phyloP scores from a whole-genome alignment of 768 basidiomycete genomes.

The Tylopilus balloui region DNA sequence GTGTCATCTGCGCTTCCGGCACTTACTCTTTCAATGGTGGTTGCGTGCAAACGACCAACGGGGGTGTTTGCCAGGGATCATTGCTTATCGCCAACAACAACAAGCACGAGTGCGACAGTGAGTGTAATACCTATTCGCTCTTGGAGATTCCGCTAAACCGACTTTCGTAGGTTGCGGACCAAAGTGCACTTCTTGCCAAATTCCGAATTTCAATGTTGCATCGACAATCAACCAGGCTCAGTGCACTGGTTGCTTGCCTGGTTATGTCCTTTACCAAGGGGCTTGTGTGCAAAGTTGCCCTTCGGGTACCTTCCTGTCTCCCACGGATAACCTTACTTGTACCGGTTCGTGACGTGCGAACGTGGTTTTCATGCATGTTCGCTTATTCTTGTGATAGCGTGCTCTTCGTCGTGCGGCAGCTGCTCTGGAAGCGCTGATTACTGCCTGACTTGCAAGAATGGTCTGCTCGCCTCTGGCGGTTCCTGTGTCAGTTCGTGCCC shows the following conservation, averaged over 20 bases:
- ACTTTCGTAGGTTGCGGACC: conserved; percentile 65
- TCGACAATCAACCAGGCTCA: conserved; percentile 63
- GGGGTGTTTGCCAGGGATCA: conserved; percentile 72
- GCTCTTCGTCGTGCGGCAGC: conserved; percentile 67
- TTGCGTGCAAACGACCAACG: conserved; percentile 61
- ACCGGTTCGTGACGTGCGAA: conserved; percentile 45
- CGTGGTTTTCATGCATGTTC: not conserved
- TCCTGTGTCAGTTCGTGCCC: conserved; percentile 77
- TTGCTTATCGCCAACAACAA: conserved; percentile 73
- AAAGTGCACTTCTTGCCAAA: conserved; percentile 75
- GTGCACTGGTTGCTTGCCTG: conserved; percentile 77
- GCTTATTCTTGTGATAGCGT: conserved; percentile 40
- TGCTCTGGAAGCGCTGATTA: conserved; percentile 64
- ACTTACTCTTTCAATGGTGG: conserved; percentile 60
- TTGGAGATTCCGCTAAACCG: not conserved
- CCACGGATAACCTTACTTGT: conserved; percentile 71
- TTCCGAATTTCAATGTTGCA: conserved; percentile 63
- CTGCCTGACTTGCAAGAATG: conserved; percentile 69
- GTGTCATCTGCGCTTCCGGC: conserved; percentile 61
- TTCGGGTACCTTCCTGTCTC: conserved; percentile 63
- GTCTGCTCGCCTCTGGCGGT: conserved; percentile 64
- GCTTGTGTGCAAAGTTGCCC: conserved; percentile 71
- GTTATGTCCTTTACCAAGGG: conserved; percentile 66
- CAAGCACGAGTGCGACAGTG: conserved; percentile 82
- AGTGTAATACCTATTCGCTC: conserved; percentile 3